Conservation (phyloP, 495 filamentous ascomycete genomes). For the Hypoxylon lenormandii region DNA sequence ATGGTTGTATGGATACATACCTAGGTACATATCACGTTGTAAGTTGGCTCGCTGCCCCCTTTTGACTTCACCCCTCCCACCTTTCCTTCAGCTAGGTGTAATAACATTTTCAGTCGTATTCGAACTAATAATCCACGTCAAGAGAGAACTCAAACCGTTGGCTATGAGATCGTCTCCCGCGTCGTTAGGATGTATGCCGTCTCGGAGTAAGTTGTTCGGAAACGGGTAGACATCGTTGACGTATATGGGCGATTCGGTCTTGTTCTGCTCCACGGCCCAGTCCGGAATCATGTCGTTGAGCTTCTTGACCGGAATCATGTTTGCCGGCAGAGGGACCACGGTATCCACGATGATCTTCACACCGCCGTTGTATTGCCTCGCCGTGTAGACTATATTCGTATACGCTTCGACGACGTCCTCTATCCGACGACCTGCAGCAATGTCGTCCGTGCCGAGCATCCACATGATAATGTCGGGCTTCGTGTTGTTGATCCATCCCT, state of each 20-base stretch:
- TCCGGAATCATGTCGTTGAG: constrained; percentile 55
- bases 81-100: not conserved
- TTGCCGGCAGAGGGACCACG: constrained; percentile 50
- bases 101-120: constrained; percentile 16
- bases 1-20: too few relatives aligned
- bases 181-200: constrained; percentile 57
- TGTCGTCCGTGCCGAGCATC: constrained; percentile 62
- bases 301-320: constrained; percentile 41
- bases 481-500: constrained; percentile 53
- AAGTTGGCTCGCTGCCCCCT: not conserved
- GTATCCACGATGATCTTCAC: constrained; percentile 57
- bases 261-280: constrained; percentile 52
- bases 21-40: too few relatives aligned
- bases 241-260: constrained; percentile 54
- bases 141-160: constrained; percentile 46
- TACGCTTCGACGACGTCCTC: constrained; percentile 56
- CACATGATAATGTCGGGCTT: constrained; percentile 59
- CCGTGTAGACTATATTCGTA: constrained; percentile 53
- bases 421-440: constrained; percentile 42
- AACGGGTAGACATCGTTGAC: constrained; percentile 56
- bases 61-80: not conserved
- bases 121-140: constrained; percentile 44
- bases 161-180: constrained; percentile 54
- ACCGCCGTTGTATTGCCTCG: constrained; percentile 52
- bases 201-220: constrained; percentile 46